Evolutionary conservation across 306 rosid species (phyloP), one percentile per base, ranked within the genome.

Genomic region (Ammopiptanthus mongolicus): DNA sequence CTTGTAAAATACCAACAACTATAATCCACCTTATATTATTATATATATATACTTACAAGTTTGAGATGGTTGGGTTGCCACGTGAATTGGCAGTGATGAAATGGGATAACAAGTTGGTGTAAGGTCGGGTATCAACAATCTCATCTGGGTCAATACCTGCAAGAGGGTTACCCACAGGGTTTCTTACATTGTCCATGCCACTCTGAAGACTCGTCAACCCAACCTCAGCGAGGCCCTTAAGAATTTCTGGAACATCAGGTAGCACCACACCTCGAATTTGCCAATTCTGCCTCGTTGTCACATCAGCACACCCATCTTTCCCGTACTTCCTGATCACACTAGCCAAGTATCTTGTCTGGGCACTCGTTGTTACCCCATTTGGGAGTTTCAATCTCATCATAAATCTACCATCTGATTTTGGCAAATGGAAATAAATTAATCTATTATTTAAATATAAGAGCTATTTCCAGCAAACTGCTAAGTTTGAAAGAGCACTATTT

Each of bases 301-400:
- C 98, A 59, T 95, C 98, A 3, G 91, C 97, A 79, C 98, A 95
- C 8, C 98, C 98, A 8, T 95, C 97, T 80, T 90, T 82, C 1
- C 97, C 96, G 25, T 95, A 95, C 79, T 88, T 95, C 56, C 80
- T 83, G 3, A 95, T 95, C 71, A 91, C 98, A 22, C 91, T 88
- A 3, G 93, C 97, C 53, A 95, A 53, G 77, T 86, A 91, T 46
- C 91, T 75, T 4, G 98, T 95, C 31, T 95, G 98, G 0, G 82
- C 85, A 65, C 98, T 95, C 5, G 96, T 91, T 37, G 98, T 90
- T 18, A 95, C 91, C 46, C 98, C 98, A 65, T 95, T 95, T 50
- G 98, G 98, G 34, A 95, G 97, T 73, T 95, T 95, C 80, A 95
- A 64, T 57, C 98, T 88, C 98, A 95, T 91, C 98, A 95, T 95